A percentile compares a stretch with the other conserved stretches of the same genome.
These are phyloP conservation scores for Calocera viscosa DNA, from an alignment of 768 basidiomycete species.

Conservation along the genomic window DNA sequence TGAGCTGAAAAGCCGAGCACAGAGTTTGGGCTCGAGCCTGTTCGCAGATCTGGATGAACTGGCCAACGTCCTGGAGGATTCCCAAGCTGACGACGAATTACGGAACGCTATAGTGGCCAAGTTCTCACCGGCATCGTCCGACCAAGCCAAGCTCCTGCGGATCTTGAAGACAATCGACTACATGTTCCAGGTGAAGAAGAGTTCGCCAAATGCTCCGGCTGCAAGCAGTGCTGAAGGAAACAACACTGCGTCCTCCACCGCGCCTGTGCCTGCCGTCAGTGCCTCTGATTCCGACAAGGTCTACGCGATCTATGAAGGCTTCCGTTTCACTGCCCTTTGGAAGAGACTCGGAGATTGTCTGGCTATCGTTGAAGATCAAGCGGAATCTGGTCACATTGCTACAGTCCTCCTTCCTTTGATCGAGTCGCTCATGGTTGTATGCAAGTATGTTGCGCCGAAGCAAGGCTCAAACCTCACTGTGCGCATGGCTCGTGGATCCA, in stretches of 20 bases:
- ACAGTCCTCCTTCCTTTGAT: constrained; percentile 89
- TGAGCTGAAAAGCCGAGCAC: constrained; percentile 74
- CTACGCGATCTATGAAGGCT: constrained; percentile 76
- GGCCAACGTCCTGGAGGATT: constrained; percentile 44
- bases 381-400: constrained; percentile 74
- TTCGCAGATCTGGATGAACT: constrained; percentile 69
- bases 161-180: constrained; percentile 97
- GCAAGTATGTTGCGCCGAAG: constrained; percentile 80
- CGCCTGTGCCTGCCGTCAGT: neutral
- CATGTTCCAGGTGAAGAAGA: constrained; percentile 39
- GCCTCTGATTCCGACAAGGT: constrained; percentile 54
- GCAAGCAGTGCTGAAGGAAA: constrained; percentile 30
- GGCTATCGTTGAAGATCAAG: constrained; percentile 62
- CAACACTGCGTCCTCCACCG: constrained; percentile 24
- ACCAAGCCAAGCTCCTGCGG: constrained; percentile 90
- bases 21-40: constrained; percentile 71
- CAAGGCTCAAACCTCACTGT: constrained; percentile 30
- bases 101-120: constrained; percentile 65
- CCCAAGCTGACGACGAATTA: constrained; percentile 39
- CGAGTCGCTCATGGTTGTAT: constrained; percentile 95
- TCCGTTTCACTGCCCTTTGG: constrained; percentile 86
- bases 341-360: constrained; percentile 80
- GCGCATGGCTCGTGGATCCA: constrained; percentile 48
- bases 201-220: constrained; percentile 41
- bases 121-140: constrained; percentile 87